Evolutionary conservation across 345 rosid genomes (phyloP), one percentile per base, ranked within the genome.

Genomic region (Luvunga scandens): DNA sequence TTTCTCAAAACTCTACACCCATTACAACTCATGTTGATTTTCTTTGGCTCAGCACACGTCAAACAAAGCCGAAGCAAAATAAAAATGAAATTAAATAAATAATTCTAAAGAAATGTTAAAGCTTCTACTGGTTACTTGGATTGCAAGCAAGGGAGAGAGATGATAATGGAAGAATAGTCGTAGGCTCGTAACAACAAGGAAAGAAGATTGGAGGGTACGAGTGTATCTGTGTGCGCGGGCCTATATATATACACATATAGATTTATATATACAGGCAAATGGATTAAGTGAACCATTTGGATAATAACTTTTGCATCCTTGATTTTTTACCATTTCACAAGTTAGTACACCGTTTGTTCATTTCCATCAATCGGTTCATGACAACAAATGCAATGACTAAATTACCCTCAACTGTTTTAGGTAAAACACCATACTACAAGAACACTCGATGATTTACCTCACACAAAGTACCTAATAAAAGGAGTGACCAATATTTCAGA

Each of bases 1-100:
- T 92, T 94, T 21, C 98, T 91, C 2, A 94, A 89, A 65, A 92
- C 86, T 42, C 98, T 85, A 70, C 98, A 92, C 7, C 97, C 97
- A 78, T 90, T 94, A 78, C 98, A 94, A 83, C 98, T 94, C 98
- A 94, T 91, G 2, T 0, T 59, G 18, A 24, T 42, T 25, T 64
- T 31, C 9, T 64, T 66, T 13, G 9, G 25, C 59, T 4, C 30
- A 33, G 30, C n/a, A 31, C 50, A 76, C 24, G 14, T 2, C 14
- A 12, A 13, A 13, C 18, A 5, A 66, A 50, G 7, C 24, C 7
- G 16, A 63, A 21, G 14, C 42, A 14, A 31, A 64, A 61, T 27
- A 34, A 67, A 45, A 19, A 1, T 59, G 22, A 36, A 73, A 36
- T 60, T 0, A 66, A n/a, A 34, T 42, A 68, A 72, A 24, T 59